A percentile compares a stretch with the other conserved stretches of the same genome.
phyloP scores from a whole-genome alignment of 768 basidiomycete species.

The Tylopilus sp. region DNA sequence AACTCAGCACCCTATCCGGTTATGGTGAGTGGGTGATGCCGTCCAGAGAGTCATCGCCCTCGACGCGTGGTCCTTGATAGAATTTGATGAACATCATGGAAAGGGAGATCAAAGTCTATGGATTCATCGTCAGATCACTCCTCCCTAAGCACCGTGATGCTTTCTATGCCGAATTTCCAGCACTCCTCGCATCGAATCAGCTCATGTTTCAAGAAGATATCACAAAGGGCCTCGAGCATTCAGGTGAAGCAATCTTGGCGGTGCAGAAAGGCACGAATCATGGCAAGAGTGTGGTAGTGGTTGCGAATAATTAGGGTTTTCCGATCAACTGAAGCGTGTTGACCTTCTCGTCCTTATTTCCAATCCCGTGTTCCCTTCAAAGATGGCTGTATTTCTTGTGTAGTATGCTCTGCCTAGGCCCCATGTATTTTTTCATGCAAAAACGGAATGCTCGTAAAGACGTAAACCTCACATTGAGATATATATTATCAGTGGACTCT shows the following conservation, averaged over 20 bases:
- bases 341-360: too few species aligned
- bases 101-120: background rate
- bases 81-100: conserved; percentile 1
- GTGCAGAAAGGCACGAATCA: conserved; percentile 4
- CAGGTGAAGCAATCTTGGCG: conserved; percentile 2
- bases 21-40: background rate
- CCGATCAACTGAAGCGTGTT: too few species aligned
- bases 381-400: background rate
- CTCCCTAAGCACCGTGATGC: background rate
- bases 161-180: background rate
- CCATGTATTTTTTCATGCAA: background rate
- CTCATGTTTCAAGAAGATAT: background rate
- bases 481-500: conserved; percentile 16
- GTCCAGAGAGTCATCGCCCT: background rate
- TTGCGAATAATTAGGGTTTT: conserved; percentile 1
- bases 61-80: background rate
- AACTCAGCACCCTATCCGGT: background rate
- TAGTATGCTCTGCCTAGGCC: background rate
- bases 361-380: too few species aligned
- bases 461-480: conserved; percentile 1
- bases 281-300: background rate
- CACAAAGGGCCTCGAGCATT: conserved; percentile 1
- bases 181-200: conserved; percentile 1
- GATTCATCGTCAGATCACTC: background rate
- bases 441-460: background rate